Conservation (phyloP, 192 early-diverging fungal genomes). For the Jimgerdemannia lactiflua region DNA sequence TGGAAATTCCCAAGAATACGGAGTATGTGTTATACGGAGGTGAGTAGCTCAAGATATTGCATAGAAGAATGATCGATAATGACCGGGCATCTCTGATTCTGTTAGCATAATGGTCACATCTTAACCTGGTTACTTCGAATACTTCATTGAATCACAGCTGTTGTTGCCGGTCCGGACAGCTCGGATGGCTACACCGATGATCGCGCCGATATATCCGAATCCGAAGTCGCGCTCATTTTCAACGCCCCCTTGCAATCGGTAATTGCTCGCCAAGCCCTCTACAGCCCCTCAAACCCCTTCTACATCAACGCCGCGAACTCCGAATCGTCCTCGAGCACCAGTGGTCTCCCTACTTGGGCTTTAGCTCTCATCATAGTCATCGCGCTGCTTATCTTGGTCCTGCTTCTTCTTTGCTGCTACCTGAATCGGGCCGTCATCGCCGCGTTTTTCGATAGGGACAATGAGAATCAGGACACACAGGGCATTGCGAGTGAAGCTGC, state of each 20-base stretch:
- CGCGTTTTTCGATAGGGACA: too few species aligned
- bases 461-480: too few species aligned
- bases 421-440: too few species aligned
- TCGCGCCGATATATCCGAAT: slow-evolving; percentile 38
- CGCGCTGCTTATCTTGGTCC: background rate
- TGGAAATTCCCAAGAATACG: slow-evolving; percentile 25
- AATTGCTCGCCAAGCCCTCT: slow-evolving; percentile 45
- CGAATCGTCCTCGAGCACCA: background rate
- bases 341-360: background rate
- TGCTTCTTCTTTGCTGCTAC: background rate
- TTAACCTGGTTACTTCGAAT: background rate
- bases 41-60: background rate
- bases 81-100: too few species aligned
- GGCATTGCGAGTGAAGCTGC: too few species aligned
- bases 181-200: slow-evolving; percentile 46
- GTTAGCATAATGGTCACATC: background rate
- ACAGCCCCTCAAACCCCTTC: background rate
- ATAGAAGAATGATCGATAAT: background rate
- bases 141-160: slow-evolving; percentile 6
- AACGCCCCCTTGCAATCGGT: slow-evolving; percentile 48
- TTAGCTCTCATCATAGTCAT: background rate
- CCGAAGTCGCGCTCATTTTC: slow-evolving; percentile 51
- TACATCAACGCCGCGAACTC: background rate
- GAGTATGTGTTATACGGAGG: slow-evolving; percentile 43
- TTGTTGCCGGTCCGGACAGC: slow-evolving; percentile 58